Evolutionary conservation across 768 basidiomycete species (phyloP).

Genomic region (Amylocystis lapponica): DNA sequence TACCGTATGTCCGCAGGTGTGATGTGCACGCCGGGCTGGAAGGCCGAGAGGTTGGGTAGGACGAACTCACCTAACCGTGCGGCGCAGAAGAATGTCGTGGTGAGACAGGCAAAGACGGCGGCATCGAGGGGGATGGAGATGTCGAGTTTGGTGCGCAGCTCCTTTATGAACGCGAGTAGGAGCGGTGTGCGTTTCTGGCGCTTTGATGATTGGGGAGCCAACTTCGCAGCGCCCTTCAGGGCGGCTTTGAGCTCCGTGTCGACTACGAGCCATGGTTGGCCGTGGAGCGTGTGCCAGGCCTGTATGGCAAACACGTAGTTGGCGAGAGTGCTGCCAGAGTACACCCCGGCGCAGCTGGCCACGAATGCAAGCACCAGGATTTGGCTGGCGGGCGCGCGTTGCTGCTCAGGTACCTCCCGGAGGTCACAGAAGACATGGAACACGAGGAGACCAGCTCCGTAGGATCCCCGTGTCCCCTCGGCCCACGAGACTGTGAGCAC

Average conservation of each 20-base stretch:
- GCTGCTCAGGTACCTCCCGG: constrained; percentile 23
- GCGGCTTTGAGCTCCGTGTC: constrained; percentile 22
- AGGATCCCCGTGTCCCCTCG: constrained; percentile 25
- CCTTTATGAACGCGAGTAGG: constrained; percentile 11
- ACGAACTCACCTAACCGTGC: constrained; percentile 1
- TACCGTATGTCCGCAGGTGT: constrained; percentile 16
- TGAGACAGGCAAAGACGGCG: too few species aligned
- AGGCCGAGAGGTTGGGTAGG: constrained; percentile 23
- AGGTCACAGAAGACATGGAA: too few species aligned
- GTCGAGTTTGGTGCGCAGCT: neutral
- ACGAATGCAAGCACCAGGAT: constrained; percentile 20
- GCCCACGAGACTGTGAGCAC: constrained; percentile 26
- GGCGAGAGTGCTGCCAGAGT: constrained; percentile 26
- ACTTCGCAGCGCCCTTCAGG: too few species aligned
- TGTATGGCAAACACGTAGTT: too few species aligned
- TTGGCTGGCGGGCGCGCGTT: constrained; percentile 22
- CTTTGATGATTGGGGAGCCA: too few species aligned
- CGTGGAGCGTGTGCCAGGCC: constrained; percentile 40
- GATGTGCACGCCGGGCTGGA: constrained; percentile 25
- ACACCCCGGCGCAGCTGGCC: constrained; percentile 19
- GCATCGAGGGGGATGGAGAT: constrained; percentile 5
- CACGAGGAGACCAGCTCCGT: too few species aligned
- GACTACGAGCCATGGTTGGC: constrained; percentile 26
- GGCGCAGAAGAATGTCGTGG: too few species aligned
- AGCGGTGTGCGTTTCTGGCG: constrained; percentile 26